Conservation (phyloP, 352 stramenopile genomes). For the Phytophthora rubi region DNA sequence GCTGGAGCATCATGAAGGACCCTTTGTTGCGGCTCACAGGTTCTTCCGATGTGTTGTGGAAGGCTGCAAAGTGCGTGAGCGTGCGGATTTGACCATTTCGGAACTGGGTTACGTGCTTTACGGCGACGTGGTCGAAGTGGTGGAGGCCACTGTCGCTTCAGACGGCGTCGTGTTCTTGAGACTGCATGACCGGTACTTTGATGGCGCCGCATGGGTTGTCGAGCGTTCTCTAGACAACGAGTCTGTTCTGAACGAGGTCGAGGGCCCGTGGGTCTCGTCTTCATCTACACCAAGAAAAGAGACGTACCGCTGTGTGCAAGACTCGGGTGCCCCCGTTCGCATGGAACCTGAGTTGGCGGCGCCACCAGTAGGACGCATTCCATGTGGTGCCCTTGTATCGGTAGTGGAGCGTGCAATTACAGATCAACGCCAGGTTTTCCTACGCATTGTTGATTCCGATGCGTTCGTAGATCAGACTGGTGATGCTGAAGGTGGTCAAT, state of each 20-base stretch:
- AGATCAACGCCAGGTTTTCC: constrained; percentile 70
- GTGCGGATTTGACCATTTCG: constrained; percentile 56
- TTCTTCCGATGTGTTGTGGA: constrained; percentile 79
- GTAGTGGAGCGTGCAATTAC: constrained; percentile 67
- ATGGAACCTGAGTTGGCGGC: constrained; percentile 63
- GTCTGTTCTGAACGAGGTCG: constrained; percentile 70
- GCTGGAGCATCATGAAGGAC: constrained; percentile 60
- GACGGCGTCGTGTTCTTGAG: constrained; percentile 72
- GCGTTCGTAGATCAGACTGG: neutral
- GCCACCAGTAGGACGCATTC: constrained; percentile 61
- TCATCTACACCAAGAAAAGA: constrained; percentile 7
- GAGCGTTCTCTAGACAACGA: constrained; percentile 83
- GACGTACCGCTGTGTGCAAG: constrained; percentile 75
- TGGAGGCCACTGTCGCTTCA: constrained; percentile 45
- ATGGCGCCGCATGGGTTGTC: constrained; percentile 70
- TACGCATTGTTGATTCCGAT: constrained; percentile 37
- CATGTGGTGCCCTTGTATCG: constrained; percentile 58
- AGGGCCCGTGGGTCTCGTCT: constrained; percentile 47
- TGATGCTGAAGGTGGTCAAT: constrained; percentile 28
- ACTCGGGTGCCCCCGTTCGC: constrained; percentile 63
- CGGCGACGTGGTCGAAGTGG: constrained; percentile 76
- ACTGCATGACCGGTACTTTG: constrained; percentile 74
- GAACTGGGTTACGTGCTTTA: constrained; percentile 83
- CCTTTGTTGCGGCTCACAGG: constrained; percentile 38
- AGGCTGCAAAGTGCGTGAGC: constrained; percentile 70